Evolutionary conservation across 106 monocot genomes (phyloP).

Genomic region (Phalaenopsis equestris): DNA sequence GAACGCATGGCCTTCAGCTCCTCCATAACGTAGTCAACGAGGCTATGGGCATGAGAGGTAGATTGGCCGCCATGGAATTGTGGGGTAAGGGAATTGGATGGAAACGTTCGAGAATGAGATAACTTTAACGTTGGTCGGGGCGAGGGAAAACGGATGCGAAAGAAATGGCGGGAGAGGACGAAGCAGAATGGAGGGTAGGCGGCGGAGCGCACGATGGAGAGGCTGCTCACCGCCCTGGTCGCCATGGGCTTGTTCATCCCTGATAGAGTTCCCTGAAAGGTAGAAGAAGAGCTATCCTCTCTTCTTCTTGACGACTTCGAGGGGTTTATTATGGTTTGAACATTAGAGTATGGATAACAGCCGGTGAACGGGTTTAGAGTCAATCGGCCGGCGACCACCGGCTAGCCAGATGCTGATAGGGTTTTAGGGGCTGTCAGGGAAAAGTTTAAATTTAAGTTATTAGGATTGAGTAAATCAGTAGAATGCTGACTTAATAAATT

Average conservation of each 20-base stretch:
- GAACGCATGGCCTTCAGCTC: conserved; percentile 37
- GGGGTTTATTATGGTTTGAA: too few relatives aligned
- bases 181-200: conserved; percentile 9
- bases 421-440: too few relatives aligned
- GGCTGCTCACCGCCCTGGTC: conserved; percentile 17
- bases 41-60: conserved; percentile 18
- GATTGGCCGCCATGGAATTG: conserved; percentile 9
- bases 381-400: too few relatives aligned
- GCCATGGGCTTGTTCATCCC: conserved; percentile 33
- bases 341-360: too few relatives aligned
- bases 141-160: conserved; percentile 7
- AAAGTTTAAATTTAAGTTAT: too few relatives aligned
- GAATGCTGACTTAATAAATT: too few relatives aligned
- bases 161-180: conserved; percentile 22
- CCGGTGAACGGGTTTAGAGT: too few relatives aligned
- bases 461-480: too few relatives aligned
- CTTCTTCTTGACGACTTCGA: neutral
- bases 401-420: too few relatives aligned
- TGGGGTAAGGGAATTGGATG: neutral
- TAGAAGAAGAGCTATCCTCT: neutral
- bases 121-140: neutral
- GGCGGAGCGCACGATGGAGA: conserved; percentile 15
- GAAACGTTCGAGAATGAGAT: neutral
- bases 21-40: conserved; percentile 52
- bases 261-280: neutral